phyloP scores from a whole-genome alignment of 2,329 filamentous ascomycete genomes.

The Fusarium cyanostomum region DNA sequence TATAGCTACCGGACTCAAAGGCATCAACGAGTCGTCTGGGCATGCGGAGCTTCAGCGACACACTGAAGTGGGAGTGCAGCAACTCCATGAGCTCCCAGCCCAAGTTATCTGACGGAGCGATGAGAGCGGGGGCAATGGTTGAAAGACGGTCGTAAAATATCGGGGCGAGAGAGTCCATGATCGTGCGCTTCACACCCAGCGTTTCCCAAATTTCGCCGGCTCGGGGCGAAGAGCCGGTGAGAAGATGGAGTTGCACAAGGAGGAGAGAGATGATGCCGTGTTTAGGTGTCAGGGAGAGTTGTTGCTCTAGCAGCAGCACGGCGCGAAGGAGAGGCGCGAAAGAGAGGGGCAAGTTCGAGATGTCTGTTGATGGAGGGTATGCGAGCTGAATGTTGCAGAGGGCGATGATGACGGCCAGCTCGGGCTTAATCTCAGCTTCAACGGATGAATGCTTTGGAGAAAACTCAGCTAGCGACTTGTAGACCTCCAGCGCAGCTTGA shows the following conservation, averaged over 20 bases:
- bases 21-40: slow-evolving; percentile 55
- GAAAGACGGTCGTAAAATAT: slow-evolving; percentile 66
- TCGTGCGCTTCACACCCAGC: slow-evolving; percentile 65
- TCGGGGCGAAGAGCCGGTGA: slow-evolving; percentile 59
- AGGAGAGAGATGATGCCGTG: slow-evolving; percentile 60
- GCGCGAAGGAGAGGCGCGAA: slow-evolving; percentile 57
- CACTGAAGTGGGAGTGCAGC: slow-evolving; percentile 57
- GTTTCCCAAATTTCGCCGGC: slow-evolving; percentile 60
- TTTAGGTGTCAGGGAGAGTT: slow-evolving; percentile 56
- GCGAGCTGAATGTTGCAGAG: slow-evolving; percentile 49
- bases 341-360: slow-evolving; percentile 30
- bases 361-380: slow-evolving; percentile 37
- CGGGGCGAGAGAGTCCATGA: slow-evolving; percentile 65
- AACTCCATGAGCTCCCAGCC: slow-evolving; percentile 53
- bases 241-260: slow-evolving; percentile 61
- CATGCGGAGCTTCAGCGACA: slow-evolving; percentile 58
- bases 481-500: slow-evolving; percentile 31
- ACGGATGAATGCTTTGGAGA: slow-evolving; percentile 24
- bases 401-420: slow-evolving; percentile 48
- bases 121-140: slow-evolving; percentile 56
- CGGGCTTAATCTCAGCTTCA: slow-evolving; percentile 44
- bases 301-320: slow-evolving; percentile 59
- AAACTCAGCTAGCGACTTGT: slow-evolving; percentile 24
- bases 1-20: slow-evolving; percentile 61
- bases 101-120: slow-evolving; percentile 46